Base-by-base conservation (phyloP, 176 grass and related monocot genomes). In the Phoenix roebelenii region DNA sequence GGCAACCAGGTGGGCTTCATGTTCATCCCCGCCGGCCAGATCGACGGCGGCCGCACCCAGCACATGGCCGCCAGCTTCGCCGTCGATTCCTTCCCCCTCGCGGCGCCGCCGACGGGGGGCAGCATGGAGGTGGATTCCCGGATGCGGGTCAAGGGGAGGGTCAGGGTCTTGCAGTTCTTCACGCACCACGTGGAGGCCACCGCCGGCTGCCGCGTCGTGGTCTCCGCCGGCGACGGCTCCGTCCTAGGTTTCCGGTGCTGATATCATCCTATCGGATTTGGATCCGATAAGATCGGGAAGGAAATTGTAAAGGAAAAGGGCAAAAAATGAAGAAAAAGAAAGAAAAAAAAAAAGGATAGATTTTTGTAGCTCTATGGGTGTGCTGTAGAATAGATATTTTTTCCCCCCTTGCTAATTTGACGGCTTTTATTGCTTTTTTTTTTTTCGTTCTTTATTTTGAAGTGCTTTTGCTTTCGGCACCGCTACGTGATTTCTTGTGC, bases 101-200 rank as follows among this genome's bases (percentile, higher is more conserved):
- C 71, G 16, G 16, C 3, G 35, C 0, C 35, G 7, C 35, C 35
- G 10, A 0, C 61, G 58, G 26, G 7, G 65, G 60, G 63, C 59
- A 10, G 48, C 5, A 44, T 97, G 51, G 87, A 97, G 72, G 84
- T 97, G 55, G 81, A 83, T 23, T 97, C 93, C 29, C 32, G 85
- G 81, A 74, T 97, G 30, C 55, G 76, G 55, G 62, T 97, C 5
- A 91, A 91, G 75, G 92, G 92, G 2, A 87, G 73, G 9, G 81
- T 97, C 12, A 83, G 50, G 24, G 73, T 97, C 55, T 71, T 97
- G 24, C 25, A 66, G 28, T 73, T 91, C 69, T 83, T 97, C 48
- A 97, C 87, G 5, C 92, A 97, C 81, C 75, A 78, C 9, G 87
- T 97, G n/a, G 63, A 88, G 76, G 79, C 81, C 23, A 61, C 78